Percentiles rank a stretch among this genome's conserved stretches.
These are phyloP conservation scores for Pelagophyceae sp. DNA, from an alignment of 352 stramenopile species.

Conservation along the genomic window DNA sequence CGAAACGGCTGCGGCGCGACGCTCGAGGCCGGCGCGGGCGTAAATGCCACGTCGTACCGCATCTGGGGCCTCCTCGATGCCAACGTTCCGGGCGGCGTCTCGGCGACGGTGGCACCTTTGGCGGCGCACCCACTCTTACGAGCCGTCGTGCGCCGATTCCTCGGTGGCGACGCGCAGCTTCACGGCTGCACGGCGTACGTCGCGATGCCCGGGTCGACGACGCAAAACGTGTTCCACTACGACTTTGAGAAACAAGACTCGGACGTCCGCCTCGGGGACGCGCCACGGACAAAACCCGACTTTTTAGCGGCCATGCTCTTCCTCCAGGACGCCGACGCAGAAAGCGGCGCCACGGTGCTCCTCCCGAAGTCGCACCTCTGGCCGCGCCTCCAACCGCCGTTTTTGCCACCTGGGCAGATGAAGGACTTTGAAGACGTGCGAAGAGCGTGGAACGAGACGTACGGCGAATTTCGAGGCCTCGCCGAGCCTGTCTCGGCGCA, in stretches of 20 bases:
- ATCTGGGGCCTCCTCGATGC: background rate
- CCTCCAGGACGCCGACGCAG: background rate
- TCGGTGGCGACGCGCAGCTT: background rate
- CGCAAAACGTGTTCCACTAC: background rate
- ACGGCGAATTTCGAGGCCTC: background rate
- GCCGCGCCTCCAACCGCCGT: background rate
- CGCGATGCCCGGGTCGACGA: background rate
- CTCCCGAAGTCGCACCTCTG: background rate
- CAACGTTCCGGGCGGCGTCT: too few relatives aligned
- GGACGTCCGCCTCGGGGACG: background rate
- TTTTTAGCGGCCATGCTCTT: background rate
- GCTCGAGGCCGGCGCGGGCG: too few relatives aligned
- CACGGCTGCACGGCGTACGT: background rate
- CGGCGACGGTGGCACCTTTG: too few relatives aligned
- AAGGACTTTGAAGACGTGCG: background rate
- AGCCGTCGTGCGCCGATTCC: background rate
- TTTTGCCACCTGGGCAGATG: background rate
- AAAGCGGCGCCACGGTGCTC: background rate
- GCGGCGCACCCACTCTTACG: background rate
- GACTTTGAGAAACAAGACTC: background rate
- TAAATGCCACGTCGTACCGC: too few relatives aligned
- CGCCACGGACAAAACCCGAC: too few relatives aligned
- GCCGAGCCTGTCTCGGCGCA: background rate
- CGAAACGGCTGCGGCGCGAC: too few relatives aligned
- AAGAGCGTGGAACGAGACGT: too few relatives aligned